These are phyloP conservation scores for Russula olivacea DNA, from an alignment of 768 basidiomycete species.

Conservation along the genomic window DNA sequence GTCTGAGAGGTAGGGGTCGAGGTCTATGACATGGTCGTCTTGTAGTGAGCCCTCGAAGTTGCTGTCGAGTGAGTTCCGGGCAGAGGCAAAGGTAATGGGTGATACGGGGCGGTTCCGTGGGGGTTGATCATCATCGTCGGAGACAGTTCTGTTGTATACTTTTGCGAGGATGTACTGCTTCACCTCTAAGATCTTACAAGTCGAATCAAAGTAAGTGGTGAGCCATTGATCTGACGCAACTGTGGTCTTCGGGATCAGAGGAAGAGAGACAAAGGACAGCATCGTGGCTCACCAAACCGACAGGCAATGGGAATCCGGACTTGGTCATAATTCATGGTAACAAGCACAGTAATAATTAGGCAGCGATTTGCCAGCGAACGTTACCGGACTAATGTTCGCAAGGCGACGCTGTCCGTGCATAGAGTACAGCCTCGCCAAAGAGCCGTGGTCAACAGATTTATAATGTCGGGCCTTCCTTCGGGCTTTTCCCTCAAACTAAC, in stretches of 20 bases:
- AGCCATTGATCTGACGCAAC: constrained; percentile 77
- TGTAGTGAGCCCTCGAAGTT: constrained; percentile 32
- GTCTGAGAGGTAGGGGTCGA: constrained; percentile 26
- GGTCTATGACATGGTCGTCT: constrained; percentile 30
- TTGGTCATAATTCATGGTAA: constrained; percentile 11
- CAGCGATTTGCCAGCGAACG: background rate
- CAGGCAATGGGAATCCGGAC: constrained; percentile 44
- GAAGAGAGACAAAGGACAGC: background rate
- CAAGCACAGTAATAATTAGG: background rate
- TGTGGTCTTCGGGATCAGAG: constrained; percentile 5
- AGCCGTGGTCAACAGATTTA: background rate
- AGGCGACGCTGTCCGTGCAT: background rate
- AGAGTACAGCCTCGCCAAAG: background rate
- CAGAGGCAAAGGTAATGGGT: constrained; percentile 61
- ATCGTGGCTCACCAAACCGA: constrained; percentile 47
- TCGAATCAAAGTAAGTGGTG: constrained; percentile 56
- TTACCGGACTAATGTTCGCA: background rate
- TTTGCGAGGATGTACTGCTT: constrained; percentile 60
- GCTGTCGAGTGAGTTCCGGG: constrained; percentile 26
- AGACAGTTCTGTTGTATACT: constrained; percentile 36
- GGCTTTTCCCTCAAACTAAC: background rate
- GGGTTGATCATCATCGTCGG: constrained; percentile 18
- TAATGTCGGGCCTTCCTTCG: background rate
- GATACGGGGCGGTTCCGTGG: constrained; percentile 46
- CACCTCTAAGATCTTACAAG: constrained; percentile 55